A percentile compares a stretch with the other conserved stretches of the same genome.
Evolutionary conservation across 2,329 filamentous ascomycete genomes (phyloP).

Genomic region (Arthrobotrys musiformis): DNA sequence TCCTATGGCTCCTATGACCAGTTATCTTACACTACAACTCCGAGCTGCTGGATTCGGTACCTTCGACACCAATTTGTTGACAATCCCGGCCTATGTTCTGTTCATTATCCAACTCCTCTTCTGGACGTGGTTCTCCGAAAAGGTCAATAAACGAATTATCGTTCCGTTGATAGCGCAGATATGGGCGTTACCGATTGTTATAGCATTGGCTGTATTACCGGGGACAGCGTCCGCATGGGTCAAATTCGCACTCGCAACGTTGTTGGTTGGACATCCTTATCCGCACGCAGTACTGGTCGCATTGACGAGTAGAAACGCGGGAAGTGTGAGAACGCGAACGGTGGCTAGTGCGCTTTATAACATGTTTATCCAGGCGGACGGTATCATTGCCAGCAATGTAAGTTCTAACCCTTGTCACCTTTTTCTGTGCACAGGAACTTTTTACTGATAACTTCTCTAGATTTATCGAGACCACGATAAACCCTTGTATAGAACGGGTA

Average conservation of each 20-base stretch:
- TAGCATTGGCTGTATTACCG: slow-evolving; percentile 66
- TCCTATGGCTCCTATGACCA: slow-evolving; percentile 66
- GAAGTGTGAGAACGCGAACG: slow-evolving; percentile 71
- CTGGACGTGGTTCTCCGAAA: slow-evolving; percentile 67
- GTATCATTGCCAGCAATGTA: slow-evolving; percentile 65
- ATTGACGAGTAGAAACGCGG: slow-evolving; percentile 72
- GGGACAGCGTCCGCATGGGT: slow-evolving; percentile 63
- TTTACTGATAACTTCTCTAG: slow-evolving; percentile 54
- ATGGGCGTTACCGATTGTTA: slow-evolving; percentile 71
- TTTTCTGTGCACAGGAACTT: neutral
- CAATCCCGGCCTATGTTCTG: slow-evolving; percentile 69
- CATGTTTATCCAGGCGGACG: slow-evolving; percentile 66
- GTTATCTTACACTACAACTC: slow-evolving; percentile 72
- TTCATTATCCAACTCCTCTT: slow-evolving; percentile 67
- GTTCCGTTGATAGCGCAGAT: slow-evolving; percentile 67
- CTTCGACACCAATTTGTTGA: slow-evolving; percentile 72
- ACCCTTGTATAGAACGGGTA: slow-evolving; percentile 69
- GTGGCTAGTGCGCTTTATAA: slow-evolving; percentile 75
- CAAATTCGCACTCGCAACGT: slow-evolving; percentile 67
- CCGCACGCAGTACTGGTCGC: slow-evolving; percentile 71
- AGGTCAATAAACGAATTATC: slow-evolving; percentile 67
- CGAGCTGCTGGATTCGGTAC: slow-evolving; percentile 70
- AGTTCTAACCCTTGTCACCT: slow-evolving; percentile 41
- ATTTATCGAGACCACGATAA: slow-evolving; percentile 70
- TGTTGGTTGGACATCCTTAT: slow-evolving; percentile 69